phyloP scores from a whole-genome alignment of 139 green algal genomes.

The Volvox reticuliferus region DNA sequence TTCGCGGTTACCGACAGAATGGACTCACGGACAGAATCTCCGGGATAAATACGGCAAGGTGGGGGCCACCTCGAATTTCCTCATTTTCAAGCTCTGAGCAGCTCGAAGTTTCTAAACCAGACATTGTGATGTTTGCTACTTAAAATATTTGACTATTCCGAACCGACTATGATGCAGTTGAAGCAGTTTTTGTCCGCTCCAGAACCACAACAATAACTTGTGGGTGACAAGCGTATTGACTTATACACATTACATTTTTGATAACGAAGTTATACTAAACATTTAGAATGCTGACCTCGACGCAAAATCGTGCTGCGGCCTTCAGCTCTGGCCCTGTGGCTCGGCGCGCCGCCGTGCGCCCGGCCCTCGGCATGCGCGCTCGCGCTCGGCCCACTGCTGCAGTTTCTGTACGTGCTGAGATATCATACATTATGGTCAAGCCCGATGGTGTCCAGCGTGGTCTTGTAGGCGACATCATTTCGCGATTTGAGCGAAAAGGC shows the following conservation, averaged over 20 bases:
- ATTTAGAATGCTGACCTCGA: constrained; percentile 10
- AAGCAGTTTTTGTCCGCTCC: no score
- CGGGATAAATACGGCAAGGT: not conserved
- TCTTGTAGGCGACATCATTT: constrained; percentile 92
- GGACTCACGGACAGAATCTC: constrained; percentile 8
- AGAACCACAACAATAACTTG: no score
- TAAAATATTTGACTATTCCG: no score
- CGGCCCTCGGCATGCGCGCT: constrained; percentile 14
- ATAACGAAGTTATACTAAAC: not conserved
- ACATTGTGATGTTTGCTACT: no score
- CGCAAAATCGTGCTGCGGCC: not conserved
- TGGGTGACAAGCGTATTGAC: no score
- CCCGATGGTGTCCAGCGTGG: constrained; percentile 95
- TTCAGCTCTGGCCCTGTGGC: not conserved
- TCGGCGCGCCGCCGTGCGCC: constrained; percentile 19
- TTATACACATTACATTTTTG: no score
- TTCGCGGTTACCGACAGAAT: no score
- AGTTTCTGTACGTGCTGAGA: constrained; percentile 64
- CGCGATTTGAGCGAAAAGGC: constrained; percentile 88
- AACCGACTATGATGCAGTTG: no score
- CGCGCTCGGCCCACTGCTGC: constrained; percentile 36
- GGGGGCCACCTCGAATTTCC: not conserved
- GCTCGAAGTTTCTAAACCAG: no score
- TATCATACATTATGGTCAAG: constrained; percentile 97
- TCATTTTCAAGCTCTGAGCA: not conserved